These are phyloP conservation scores for Penicillium sp. DNA, from an alignment of 2,329 filamentous ascomycete genomes.

Conservation along the genomic window DNA sequence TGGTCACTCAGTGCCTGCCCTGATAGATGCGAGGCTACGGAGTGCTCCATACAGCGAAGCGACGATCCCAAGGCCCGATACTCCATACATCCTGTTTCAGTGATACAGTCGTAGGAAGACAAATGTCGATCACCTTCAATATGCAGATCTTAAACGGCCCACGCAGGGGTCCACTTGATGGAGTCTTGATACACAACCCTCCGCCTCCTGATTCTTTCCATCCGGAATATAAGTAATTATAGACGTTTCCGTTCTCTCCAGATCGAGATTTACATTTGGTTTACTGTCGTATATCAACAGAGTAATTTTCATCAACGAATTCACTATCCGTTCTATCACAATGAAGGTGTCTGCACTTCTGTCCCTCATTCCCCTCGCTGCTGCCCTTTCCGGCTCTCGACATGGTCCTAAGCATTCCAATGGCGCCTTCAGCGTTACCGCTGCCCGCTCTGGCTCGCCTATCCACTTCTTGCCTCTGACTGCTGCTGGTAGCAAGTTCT, in stretches of 20 bases:
- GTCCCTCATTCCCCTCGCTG: conserved; percentile 30
- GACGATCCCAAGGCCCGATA: conserved; percentile 18
- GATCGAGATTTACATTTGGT: not conserved
- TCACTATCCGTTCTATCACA: conserved; percentile 13
- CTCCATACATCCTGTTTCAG: not conserved
- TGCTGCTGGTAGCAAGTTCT: conserved; percentile 53
- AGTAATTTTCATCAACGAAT: conserved; percentile 1
- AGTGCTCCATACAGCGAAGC: not conserved
- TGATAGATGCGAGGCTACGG: conserved; percentile 8
- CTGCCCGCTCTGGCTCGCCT: conserved; percentile 50
- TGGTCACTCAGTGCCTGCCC: not conserved
- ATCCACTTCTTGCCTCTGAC: conserved; percentile 53
- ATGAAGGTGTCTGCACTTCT: conserved; percentile 35
- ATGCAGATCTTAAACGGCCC: conserved; percentile 10
- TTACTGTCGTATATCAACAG: not conserved
- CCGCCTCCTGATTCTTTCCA: not conserved
- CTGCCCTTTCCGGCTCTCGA: conserved; percentile 27
- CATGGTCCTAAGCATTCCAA: conserved; percentile 16
- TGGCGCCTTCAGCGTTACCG: conserved; percentile 47
- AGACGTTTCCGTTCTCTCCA: not conserved
- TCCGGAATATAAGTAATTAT: not conserved
- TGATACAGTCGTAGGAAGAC: conserved; percentile 2
- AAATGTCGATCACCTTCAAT: conserved; percentile 12
- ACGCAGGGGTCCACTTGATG: conserved; percentile 7
- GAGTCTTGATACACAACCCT: conserved; percentile 10